phyloP scores from a whole-genome alignment of 495 filamentous ascomycete species.

The Poronia punctata region DNA sequence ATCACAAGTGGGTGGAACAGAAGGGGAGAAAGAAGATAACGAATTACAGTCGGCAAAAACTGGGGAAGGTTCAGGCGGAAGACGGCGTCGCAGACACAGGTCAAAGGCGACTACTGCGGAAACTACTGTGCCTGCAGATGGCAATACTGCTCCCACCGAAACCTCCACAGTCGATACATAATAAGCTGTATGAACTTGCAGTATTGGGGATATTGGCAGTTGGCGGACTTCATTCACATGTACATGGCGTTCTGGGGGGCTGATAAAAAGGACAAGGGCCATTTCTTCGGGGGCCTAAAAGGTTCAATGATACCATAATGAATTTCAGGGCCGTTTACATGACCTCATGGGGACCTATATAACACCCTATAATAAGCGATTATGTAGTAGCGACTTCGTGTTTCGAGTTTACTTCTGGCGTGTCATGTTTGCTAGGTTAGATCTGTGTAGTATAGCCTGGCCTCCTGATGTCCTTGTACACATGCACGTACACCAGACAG shows the following conservation, averaged over 20 bases:
- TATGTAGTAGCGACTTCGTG: too few species aligned
- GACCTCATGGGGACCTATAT: not conserved
- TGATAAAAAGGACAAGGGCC: constrained; percentile 1
- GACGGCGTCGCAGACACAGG: constrained; percentile 40
- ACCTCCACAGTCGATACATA: constrained; percentile 9
- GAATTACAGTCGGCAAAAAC: constrained; percentile 1
- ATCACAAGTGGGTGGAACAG: constrained; percentile 10
- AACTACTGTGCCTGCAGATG: constrained; percentile 5
- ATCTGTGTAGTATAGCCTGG: too few species aligned
- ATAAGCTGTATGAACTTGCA: not conserved
- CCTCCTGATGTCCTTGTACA: too few species aligned
- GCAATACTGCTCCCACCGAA: constrained; percentile 5
- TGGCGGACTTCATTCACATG: constrained; percentile 1
- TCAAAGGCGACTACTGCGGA: constrained; percentile 11
- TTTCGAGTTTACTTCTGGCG: too few species aligned
- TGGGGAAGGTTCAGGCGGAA: constrained; percentile 30
- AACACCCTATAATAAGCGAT: not conserved
- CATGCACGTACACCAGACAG: too few species aligned
- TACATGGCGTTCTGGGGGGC: constrained; percentile 9
- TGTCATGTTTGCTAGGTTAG: too few species aligned
- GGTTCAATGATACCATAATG: constrained; percentile 2
- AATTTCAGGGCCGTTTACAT: not conserved
- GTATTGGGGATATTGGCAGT: constrained; percentile 12
- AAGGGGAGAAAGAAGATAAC: constrained; percentile 7
- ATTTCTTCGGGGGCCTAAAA: not conserved